A percentile compares a stretch with the other conserved stretches of the same genome.
Conservation (phyloP, 495 filamentous ascomycete genomes). For the Xylaria curta region DNA sequence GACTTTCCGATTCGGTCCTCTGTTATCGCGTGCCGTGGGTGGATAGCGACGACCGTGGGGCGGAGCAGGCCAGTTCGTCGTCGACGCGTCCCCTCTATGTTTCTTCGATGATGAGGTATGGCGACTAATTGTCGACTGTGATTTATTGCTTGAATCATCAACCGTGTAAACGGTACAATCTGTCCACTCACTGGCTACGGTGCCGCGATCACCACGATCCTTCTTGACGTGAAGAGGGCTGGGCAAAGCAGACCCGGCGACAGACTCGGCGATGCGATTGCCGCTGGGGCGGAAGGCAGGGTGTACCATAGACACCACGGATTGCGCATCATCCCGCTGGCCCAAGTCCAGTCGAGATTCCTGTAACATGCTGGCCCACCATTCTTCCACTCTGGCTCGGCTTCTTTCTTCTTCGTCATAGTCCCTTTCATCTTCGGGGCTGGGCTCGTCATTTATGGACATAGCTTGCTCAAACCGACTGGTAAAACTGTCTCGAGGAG, state of each 20-base stretch:
- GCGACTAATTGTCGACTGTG: too few species aligned
- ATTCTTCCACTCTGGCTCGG: conserved; percentile 31
- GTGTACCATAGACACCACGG: conserved; percentile 36
- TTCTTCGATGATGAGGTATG: too few species aligned
- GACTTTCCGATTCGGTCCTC: neutral
- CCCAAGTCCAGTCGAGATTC: neutral
- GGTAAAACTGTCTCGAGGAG: conserved; percentile 14
- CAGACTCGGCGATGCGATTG: conserved; percentile 27
- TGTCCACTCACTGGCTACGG: conserved; percentile 28
- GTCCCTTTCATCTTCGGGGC: conserved; percentile 16
- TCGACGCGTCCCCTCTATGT: too few species aligned
- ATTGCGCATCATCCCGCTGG: conserved; percentile 27
- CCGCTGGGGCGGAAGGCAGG: conserved; percentile 36
- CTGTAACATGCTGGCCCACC: conserved; percentile 32
- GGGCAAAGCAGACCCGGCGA: conserved; percentile 31
- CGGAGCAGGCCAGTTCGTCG: conserved; percentile 26
- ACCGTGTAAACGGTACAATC: conserved; percentile 32
- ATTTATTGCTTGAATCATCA: conserved; percentile 1
- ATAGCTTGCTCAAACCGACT: conserved; percentile 18
- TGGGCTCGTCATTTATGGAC: conserved; percentile 15
- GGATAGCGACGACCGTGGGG: conserved; percentile 9
- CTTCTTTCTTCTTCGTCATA: conserved; percentile 26
- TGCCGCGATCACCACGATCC: neutral
- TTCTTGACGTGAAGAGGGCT: conserved; percentile 28
- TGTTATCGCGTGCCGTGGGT: neutral